Conservation (phyloP, 2,329 filamentous ascomycete genomes). For the Emmonsiellopsis sp. region DNA sequence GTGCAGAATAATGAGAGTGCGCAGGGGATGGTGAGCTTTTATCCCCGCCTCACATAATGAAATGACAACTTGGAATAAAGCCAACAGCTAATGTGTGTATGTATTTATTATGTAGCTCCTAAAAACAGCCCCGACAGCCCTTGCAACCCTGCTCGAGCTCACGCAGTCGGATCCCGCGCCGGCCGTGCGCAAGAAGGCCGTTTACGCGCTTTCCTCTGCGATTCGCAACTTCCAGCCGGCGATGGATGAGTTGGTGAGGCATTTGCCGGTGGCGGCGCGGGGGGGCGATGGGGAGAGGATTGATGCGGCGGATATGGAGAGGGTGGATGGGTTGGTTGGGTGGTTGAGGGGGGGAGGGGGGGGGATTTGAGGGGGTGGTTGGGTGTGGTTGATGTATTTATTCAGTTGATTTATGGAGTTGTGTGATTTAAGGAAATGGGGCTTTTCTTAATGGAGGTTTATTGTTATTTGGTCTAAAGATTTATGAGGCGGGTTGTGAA, state of each 20-base stretch:
- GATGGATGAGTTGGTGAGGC: conserved; percentile 56
- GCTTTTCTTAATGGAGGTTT: too few relatives aligned
- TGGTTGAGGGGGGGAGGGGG: conserved; percentile 41
- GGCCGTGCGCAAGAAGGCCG: conserved; percentile 70
- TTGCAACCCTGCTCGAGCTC: conserved; percentile 60
- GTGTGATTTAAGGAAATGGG: too few relatives aligned
- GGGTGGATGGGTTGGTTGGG: conserved; percentile 65
- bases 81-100: background rate
- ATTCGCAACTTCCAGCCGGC: conserved; percentile 82
- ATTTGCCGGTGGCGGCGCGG: conserved; percentile 52
- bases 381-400: background rate
- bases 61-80: too few relatives aligned
- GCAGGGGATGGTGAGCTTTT: conserved; percentile 56
- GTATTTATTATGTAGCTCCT: conserved; percentile 33
- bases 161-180: conserved; percentile 50
- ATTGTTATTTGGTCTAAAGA: too few relatives aligned
- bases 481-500: too few relatives aligned
- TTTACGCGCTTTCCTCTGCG: conserved; percentile 78
- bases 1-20: conserved; percentile 89
- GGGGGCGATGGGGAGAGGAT: conserved; percentile 55
- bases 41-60: background rate
- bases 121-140: conserved; percentile 45
- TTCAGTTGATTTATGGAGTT: too few relatives aligned
- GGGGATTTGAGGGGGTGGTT: background rate
- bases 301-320: conserved; percentile 83